Base-by-base conservation (phyloP, 2,329 filamentous ascomycete genomes). In the Phyllosticta ampelicida region DNA sequence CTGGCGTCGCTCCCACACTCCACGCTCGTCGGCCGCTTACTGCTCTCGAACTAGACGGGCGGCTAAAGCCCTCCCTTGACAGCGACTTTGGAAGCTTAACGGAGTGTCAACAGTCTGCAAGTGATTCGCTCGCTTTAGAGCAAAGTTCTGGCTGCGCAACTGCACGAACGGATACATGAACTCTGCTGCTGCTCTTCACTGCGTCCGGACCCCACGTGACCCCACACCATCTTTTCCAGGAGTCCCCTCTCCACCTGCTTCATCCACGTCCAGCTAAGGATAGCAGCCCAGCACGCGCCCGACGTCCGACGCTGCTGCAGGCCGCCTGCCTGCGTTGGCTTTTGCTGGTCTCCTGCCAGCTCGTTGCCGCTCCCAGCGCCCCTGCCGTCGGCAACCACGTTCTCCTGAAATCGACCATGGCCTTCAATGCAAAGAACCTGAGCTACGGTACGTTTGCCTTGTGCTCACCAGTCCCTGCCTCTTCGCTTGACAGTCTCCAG, bases 361-460 rank as follows among this genome's bases (percentile, higher is more conserved):
- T 58, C 55, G n/a, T 36, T 52, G 21, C 36, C 55, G 51, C 55
- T 30, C 36, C 13, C 50, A 5, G 21, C 5, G 30, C 55, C n/a
- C 53, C 20, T 19, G 26, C 36, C 36, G 49, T 57, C 36, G 49
- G 52, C 52, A 44, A 30, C 51, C 36, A 51, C 18, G 23, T 13
- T 11, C n/a, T 19, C n/a, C 23, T 51, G 61, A 55, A 55, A 52
- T 16, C 21, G 44, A 86, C 84, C 66, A 86, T 78, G 74, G 76
- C 73, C 61, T 73, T 88, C 68, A 89, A 83, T 56, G 76, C 82
- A 64, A 88, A 87, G 66, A 85, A 88, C 70, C 79, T 90, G 53
- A 78, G 79, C 60, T 90, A 89, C 77, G 78, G 80, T 74, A 70
- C 52, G 48, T 26, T 9, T 30, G 16, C 18, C 36, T 11, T 30